Evolutionary conservation across 1,139 yeast genomes (phyloP).

Genomic region (Meyerozyma smithsonii): DNA sequence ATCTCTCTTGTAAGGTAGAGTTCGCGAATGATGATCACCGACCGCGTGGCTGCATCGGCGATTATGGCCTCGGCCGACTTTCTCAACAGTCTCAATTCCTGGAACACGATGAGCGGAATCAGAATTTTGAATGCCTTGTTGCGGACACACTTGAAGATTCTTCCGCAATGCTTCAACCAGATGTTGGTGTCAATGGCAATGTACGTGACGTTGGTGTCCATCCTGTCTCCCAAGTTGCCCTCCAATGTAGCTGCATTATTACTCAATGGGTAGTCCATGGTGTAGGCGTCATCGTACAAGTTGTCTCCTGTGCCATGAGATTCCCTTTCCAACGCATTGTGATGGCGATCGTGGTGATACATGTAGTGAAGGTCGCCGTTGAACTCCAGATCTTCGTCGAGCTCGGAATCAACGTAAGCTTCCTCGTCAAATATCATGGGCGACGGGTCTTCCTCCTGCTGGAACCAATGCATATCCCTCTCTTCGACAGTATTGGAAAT

Average conservation of each 20-base stretch:
- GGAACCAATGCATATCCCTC: constrained; percentile 20
- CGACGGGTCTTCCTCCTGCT: constrained; percentile 5
- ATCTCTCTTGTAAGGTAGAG: constrained; percentile 53
- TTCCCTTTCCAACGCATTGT: constrained; percentile 9
- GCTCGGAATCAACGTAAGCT: constrained; percentile 14
- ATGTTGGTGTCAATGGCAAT: constrained; percentile 73
- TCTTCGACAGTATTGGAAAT: constrained; percentile 9
- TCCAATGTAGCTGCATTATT: constrained; percentile 15
- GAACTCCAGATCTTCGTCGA: constrained; percentile 14
- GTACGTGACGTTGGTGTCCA: constrained; percentile 53
- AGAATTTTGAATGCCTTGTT: constrained; percentile 52
- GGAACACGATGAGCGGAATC: constrained; percentile 73
- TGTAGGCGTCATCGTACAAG: constrained; percentile 21
- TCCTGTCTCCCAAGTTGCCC: constrained; percentile 44
- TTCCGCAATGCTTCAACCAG: constrained; percentile 79
- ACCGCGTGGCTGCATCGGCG: constrained; percentile 77
- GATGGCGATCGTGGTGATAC: constrained; percentile 18
- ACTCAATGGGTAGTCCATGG: neutral
- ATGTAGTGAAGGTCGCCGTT: constrained; percentile 12
- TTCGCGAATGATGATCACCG: constrained; percentile 69
- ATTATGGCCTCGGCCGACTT: constrained; percentile 71
- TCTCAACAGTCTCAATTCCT: constrained; percentile 69
- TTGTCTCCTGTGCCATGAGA: constrained; percentile 11
- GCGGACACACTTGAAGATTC: constrained; percentile 64
- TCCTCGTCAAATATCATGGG: constrained; percentile 2